Percentiles rank a stretch among this genome's conserved stretches.
phyloP scores from a whole-genome alignment of 148 eudicot genomes.

The Amaranthus cruentus region DNA sequence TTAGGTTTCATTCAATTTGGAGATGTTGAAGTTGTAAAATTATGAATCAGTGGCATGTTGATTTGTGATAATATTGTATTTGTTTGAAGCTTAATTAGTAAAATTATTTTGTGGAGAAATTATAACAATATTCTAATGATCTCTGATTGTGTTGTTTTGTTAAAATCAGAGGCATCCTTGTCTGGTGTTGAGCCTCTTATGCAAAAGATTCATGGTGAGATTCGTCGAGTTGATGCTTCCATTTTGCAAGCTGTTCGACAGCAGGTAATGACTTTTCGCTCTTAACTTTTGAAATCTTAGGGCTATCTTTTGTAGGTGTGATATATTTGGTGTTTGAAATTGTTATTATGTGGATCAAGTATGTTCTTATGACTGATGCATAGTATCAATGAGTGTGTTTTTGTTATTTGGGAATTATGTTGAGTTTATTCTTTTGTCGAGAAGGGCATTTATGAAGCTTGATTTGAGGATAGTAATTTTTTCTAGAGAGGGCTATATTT shows the following conservation, averaged over 20 bases:
- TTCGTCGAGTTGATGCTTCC: conserved; percentile 86
- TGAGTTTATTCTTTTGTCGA: background rate
- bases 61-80: background rate
- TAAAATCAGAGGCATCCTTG: conserved; percentile 74
- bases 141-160: conserved; percentile 20
- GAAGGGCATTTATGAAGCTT: background rate
- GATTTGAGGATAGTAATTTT: background rate
- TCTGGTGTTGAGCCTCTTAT: conserved; percentile 97
- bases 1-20: background rate
- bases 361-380: no score
- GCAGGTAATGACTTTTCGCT: conserved; percentile 52
- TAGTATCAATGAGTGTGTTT: no score
- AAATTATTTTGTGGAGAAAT: no score
- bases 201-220: conserved; percentile 91
- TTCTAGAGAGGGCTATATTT: background rate
- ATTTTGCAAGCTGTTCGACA: conserved; percentile 93
- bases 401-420: background rate
- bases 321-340: no score
- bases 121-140: background rate
- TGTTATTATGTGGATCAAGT: no score
- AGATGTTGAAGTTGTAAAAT: background rate
- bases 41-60: background rate
- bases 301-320: background rate
- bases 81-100: background rate
- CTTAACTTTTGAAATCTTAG: background rate